Percentiles rank a stretch among this genome's conserved stretches.
phyloP scores from a whole-genome alignment of 495 filamentous ascomycete genomes.

The Annulohypoxylon bovei region DNA sequence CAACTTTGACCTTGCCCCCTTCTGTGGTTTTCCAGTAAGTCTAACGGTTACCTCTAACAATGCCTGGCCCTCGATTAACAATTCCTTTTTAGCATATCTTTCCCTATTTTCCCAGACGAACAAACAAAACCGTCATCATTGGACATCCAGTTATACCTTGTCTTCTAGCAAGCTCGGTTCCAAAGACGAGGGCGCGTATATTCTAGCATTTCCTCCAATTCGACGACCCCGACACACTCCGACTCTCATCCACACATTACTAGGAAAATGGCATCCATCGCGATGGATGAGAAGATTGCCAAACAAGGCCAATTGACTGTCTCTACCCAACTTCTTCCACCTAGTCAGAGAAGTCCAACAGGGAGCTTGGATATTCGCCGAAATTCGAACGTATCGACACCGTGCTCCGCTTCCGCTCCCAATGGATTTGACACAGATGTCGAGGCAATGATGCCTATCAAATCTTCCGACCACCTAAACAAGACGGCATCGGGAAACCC shows the following conservation, averaged over 20 bases:
- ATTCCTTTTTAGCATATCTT: conserved; percentile 10
- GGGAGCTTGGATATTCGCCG: conserved; percentile 38
- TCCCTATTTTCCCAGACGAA: background rate
- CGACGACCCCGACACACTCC: background rate
- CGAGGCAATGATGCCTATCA: conserved; percentile 55
- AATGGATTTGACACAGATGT: conserved; percentile 62
- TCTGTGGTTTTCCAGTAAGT: conserved; percentile 24
- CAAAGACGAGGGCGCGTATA: conserved; percentile 12
- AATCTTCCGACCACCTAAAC: conserved; percentile 38
- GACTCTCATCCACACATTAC: background rate
- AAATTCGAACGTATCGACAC: conserved; percentile 50
- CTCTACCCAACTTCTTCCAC: conserved; percentile 40
- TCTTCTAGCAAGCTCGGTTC: conserved; percentile 4
- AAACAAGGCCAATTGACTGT: conserved; percentile 48
- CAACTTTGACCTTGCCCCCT: background rate
- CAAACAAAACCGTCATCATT: background rate
- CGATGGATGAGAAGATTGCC: conserved; percentile 33
- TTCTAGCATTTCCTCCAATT: conserved; percentile 9
- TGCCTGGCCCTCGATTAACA: background rate
- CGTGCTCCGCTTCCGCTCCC: conserved; percentile 44
- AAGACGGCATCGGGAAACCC: conserved; percentile 48
- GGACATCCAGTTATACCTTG: background rate
- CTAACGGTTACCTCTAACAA: background rate
- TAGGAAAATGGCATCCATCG: conserved; percentile 33
- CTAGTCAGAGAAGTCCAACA: conserved; percentile 34